Conservation (phyloP, 192 early-diverging fungal species). For the Coemansia sp. region DNA sequence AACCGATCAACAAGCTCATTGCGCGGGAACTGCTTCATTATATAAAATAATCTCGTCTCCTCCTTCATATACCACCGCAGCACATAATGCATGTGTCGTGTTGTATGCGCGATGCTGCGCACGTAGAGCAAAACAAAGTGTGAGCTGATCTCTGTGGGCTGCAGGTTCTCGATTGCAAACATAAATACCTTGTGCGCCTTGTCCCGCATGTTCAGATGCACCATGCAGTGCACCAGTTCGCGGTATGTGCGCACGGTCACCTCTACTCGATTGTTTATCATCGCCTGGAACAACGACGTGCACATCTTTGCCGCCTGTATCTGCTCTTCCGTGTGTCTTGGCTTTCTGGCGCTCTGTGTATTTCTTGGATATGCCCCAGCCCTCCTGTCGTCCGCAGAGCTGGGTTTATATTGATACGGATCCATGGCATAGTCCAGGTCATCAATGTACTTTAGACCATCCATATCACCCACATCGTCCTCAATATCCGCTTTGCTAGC, state of each 20-base stretch:
- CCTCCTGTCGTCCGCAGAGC: neutral
- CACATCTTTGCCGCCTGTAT: conserved; percentile 38
- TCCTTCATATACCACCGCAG: conserved; percentile 16
- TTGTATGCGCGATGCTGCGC: conserved; percentile 24
- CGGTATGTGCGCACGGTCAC: conserved; percentile 38
- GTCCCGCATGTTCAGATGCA: conserved; percentile 30
- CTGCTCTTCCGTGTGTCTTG: conserved; percentile 11
- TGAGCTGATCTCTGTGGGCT: conserved; percentile 13
- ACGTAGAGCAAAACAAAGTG: conserved; percentile 33
- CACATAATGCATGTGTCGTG: conserved; percentile 25
- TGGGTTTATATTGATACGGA: neutral
- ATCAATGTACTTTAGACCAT: conserved; percentile 26
- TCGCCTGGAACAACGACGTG: conserved; percentile 39
- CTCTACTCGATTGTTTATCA: conserved; percentile 20
- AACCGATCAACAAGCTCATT: conserved; percentile 34
- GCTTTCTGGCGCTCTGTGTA: neutral
- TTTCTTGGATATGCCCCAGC: neutral
- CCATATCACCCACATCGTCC: neutral
- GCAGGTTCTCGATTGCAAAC: conserved; percentile 43
- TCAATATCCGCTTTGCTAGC: neutral
- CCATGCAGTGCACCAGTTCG: conserved; percentile 46
- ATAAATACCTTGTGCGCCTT: conserved; percentile 44
- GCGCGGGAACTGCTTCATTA: conserved; percentile 16
- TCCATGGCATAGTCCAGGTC: conserved; percentile 23
- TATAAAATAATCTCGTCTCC: conserved; percentile 9